These are phyloP conservation scores for Colletotrichum sp. DNA, from an alignment of 2,329 filamentous ascomycete species.

Conservation along the genomic window DNA sequence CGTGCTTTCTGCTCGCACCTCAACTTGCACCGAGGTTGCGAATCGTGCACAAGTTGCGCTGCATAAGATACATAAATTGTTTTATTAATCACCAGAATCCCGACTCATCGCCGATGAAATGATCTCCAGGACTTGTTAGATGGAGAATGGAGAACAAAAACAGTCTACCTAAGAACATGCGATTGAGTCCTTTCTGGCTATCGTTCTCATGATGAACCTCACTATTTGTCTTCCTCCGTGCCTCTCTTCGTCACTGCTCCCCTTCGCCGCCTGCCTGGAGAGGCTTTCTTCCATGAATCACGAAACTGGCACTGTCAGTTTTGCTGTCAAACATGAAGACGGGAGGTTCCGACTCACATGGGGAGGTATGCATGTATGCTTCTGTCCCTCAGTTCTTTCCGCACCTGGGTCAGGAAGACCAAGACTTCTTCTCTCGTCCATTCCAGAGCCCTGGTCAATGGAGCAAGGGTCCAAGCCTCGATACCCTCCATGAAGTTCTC, in stretches of 20 bases:
- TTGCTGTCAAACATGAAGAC: background rate
- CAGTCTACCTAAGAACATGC: background rate
- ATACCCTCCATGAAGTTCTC: slow-evolving; percentile 25
- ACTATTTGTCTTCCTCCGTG: background rate
- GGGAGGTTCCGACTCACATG: background rate
- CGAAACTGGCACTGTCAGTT: background rate
- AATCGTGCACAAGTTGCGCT: background rate
- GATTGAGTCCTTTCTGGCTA: background rate
- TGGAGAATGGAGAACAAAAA: background rate
- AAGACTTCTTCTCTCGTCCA: background rate
- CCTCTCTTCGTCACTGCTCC: background rate
- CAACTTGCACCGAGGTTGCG: background rate
- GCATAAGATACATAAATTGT: background rate
- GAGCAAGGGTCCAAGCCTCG: slow-evolving; percentile 31
- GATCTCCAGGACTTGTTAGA: background rate
- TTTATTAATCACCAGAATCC: background rate
- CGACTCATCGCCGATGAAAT: background rate
- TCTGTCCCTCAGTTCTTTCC: background rate
- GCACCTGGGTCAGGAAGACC: background rate
- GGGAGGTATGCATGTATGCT: background rate
- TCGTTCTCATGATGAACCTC: background rate
- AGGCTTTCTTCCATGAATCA: background rate
- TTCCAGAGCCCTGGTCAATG: slow-evolving; percentile 29
- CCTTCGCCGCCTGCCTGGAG: background rate
- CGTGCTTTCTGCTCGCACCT: background rate